phyloP scores from a whole-genome alignment of 106 monocot genomes.

The Triglochin maritima region DNA sequence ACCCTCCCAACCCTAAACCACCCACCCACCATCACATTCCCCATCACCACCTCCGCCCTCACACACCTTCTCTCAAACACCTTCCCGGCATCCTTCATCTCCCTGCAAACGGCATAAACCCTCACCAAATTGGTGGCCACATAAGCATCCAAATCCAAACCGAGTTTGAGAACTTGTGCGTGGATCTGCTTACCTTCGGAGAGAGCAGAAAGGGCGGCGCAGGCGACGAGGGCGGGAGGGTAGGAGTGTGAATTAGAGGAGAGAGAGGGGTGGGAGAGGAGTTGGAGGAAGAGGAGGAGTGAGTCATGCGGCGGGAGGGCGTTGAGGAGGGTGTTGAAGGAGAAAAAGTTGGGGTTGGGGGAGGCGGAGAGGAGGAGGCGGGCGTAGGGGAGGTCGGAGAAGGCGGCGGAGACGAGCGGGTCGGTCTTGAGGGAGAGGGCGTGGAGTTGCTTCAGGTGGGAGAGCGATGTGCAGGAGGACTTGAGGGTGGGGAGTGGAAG shows the following conservation, averaged over 20 bases:
- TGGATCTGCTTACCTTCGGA: constrained; percentile 45
- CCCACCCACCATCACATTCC: constrained; percentile 49
- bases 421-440: constrained; percentile 43
- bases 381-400: constrained; percentile 15
- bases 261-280: constrained; percentile 4
- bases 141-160: constrained; percentile 23
- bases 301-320: constrained; percentile 25
- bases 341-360: constrained; percentile 21
- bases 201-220: constrained; percentile 6
- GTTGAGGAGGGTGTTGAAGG: constrained; percentile 34
- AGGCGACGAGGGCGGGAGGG: constrained; percentile 44
- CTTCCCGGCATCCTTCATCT: constrained; percentile 24
- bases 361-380: constrained; percentile 15
- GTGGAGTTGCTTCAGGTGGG: constrained; percentile 34
- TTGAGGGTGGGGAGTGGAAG: constrained; percentile 25
- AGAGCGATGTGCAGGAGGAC: constrained; percentile 13
- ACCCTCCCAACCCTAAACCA: constrained; percentile 25
- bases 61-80: constrained; percentile 12
- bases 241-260: constrained; percentile 33
- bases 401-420: constrained; percentile 31
- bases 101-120: constrained; percentile 32
- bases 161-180: constrained; percentile 26
- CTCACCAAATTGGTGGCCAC: constrained; percentile 39
- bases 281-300: constrained; percentile 14
- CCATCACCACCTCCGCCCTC: constrained; percentile 21